These are phyloP conservation scores for Conringia planisiliqua DNA, from an alignment of 345 rosid species.

Conservation along the genomic window DNA sequence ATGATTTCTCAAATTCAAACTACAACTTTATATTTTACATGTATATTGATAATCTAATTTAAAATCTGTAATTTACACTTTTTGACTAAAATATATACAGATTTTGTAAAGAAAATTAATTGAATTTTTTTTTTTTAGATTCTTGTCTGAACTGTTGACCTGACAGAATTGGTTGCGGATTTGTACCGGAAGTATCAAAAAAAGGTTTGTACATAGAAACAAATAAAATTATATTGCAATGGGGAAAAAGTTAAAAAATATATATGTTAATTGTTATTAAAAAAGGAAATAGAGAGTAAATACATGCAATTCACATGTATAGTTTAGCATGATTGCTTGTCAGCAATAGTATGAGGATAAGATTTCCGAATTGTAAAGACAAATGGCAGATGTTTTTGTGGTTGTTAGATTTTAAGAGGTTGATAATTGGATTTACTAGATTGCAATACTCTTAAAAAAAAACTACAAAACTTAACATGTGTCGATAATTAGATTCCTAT, in stretches of 20 bases:
- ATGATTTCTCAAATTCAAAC: too few species aligned
- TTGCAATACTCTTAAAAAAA: background rate
- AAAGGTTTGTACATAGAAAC: background rate
- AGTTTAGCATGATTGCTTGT: background rate
- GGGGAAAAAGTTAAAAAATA: background rate
- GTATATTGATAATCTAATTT: background rate
- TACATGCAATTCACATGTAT: background rate
- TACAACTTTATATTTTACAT: background rate
- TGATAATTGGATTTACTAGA: background rate
- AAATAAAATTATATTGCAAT: background rate
- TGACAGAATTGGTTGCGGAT: too few species aligned
- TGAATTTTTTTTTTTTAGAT: background rate
- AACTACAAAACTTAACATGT: background rate
- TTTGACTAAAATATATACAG: background rate
- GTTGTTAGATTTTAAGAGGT: background rate
- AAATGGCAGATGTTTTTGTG: background rate
- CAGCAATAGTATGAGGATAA: background rate
- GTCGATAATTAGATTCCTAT: background rate
- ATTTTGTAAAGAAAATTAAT: background rate
- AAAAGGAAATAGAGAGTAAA: background rate
- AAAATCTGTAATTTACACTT: background rate
- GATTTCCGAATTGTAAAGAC: background rate
- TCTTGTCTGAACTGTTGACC: background rate
- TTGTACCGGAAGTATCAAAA: background rate
- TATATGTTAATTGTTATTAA: background rate